Conservation (phyloP, 495 filamentous ascomycete genomes). For the Penicillium mononematosum region DNA sequence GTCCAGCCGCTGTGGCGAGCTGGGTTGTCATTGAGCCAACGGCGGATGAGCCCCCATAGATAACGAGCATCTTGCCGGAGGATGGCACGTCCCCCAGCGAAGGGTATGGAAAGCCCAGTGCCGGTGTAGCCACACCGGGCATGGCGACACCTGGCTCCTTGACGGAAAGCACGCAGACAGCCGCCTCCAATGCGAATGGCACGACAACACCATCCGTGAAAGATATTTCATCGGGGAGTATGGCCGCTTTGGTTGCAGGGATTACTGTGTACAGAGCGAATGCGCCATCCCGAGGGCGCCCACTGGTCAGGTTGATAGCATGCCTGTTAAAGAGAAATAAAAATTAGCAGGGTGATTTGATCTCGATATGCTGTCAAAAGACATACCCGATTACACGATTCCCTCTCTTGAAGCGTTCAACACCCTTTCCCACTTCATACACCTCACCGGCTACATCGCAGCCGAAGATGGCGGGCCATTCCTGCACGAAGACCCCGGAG, state of each 20-base stretch:
- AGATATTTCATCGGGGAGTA: not conserved
- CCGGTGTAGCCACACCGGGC: not conserved
- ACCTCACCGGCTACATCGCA: not conserved
- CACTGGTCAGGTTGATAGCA: not conserved
- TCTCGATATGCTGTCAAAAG: not conserved
- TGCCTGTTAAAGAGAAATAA: not conserved
- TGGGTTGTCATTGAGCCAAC: not conserved
- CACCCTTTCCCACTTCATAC: not conserved
- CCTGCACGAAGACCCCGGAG: not conserved
- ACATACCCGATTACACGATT: not conserved
- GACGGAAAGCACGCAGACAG: not conserved
- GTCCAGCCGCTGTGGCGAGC: not conserved
- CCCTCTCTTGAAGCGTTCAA: not conserved
- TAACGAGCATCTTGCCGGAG: not conserved
- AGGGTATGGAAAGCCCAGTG: not conserved
- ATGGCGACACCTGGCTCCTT: not conserved
- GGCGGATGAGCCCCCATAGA: not conserved
- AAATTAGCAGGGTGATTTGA: not conserved
- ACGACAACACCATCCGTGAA: not conserved
- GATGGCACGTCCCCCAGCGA: not conserved
- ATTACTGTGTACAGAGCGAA: not conserved
- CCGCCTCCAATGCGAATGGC: not conserved
- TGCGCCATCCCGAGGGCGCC: not conserved
- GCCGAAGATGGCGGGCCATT: not conserved
- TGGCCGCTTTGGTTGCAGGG: not conserved